These are phyloP conservation scores for Aaosphaeria arxii DNA, from an alignment of 2,329 filamentous ascomycete genomes.

Conservation along the genomic window DNA sequence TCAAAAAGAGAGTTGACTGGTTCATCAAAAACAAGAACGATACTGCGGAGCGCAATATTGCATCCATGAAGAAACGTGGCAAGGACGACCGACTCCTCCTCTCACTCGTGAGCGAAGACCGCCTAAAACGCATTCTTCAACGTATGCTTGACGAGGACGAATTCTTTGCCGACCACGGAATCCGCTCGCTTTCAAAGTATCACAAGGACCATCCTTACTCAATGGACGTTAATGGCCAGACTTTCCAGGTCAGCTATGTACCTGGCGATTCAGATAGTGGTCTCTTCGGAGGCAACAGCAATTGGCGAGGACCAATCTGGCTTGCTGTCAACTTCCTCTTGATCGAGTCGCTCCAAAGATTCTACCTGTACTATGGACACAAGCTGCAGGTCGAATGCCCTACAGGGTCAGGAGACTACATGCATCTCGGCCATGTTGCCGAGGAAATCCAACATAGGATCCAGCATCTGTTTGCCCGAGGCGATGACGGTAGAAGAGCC, in stretches of 20 bases:
- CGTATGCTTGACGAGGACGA: conserved; percentile 94
- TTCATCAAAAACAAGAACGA: conserved; percentile 87
- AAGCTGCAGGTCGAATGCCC: conserved; percentile 89
- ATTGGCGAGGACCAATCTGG: conserved; percentile 95
- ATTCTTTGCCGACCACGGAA: conserved; percentile 86
- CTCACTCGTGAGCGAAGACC: conserved; percentile 87
- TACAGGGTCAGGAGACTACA: conserved; percentile 86
- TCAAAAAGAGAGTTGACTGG: conserved; percentile 92
- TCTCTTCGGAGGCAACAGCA: conserved; percentile 94
- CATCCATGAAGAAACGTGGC: conserved; percentile 84
- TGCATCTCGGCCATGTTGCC: conserved; percentile 92
- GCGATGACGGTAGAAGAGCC: conserved; percentile 80
- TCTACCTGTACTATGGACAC: conserved; percentile 94
- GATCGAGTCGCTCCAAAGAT: conserved; percentile 89
- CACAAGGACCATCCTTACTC: conserved; percentile 88
- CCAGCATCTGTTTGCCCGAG: conserved; percentile 84
- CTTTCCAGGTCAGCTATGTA: conserved; percentile 83
- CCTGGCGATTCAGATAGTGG: conserved; percentile 95
- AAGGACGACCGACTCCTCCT: conserved; percentile 86
- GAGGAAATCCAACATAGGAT: conserved; percentile 94
- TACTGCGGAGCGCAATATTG: conserved; percentile 88
- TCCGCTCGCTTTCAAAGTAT: conserved; percentile 86
- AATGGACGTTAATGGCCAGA: conserved; percentile 93
- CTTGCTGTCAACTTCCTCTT: conserved; percentile 93
- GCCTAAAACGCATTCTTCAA: conserved; percentile 82